Conservation (phyloP, 1,284 basidiomycete genomes). For the Golubevia sp. region DNA sequence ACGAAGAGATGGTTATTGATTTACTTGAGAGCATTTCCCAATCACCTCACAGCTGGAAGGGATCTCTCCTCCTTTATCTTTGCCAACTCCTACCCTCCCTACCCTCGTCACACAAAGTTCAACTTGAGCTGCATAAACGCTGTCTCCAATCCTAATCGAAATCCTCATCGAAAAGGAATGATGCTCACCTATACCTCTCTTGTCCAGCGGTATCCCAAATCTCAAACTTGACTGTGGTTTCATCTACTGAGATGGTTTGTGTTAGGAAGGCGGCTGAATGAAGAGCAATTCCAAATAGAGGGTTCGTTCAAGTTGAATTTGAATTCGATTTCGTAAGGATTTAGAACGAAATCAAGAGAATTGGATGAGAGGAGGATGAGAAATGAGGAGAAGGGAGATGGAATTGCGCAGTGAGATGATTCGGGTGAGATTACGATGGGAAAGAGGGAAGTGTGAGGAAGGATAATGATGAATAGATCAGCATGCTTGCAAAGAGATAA, state of each 20-base stretch:
- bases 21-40: too few relatives aligned
- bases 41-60: too few relatives aligned
- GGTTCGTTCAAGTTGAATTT: too few relatives aligned
- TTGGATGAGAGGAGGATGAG: constrained; percentile 62
- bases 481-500: too few relatives aligned
- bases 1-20: too few relatives aligned
- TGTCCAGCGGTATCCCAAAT: constrained; percentile 94
- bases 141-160: too few relatives aligned
- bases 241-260: constrained; percentile 87
- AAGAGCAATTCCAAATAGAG: too few relatives aligned
- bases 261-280: constrained; percentile 89
- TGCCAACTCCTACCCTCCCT: too few relatives aligned
- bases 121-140: too few relatives aligned
- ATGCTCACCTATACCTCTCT: constrained; percentile 76
- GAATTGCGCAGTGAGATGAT: constrained; percentile 1
- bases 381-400: neutral
- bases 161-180: too few relatives aligned
- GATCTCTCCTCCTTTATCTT: too few relatives aligned
- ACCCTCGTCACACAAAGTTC: too few relatives aligned
- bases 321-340: neutral
- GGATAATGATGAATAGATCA: neutral
- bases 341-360: constrained; percentile 25
- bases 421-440: constrained; percentile 18
- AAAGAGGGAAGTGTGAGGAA: constrained; percentile 3
- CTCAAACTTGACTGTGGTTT: constrained; percentile 93